Percentiles rank a stretch among this genome's conserved stretches.
These are phyloP conservation scores for Yamadazyma scolyti DNA, from an alignment of 805 yeast genomes.

Conservation along the genomic window DNA sequence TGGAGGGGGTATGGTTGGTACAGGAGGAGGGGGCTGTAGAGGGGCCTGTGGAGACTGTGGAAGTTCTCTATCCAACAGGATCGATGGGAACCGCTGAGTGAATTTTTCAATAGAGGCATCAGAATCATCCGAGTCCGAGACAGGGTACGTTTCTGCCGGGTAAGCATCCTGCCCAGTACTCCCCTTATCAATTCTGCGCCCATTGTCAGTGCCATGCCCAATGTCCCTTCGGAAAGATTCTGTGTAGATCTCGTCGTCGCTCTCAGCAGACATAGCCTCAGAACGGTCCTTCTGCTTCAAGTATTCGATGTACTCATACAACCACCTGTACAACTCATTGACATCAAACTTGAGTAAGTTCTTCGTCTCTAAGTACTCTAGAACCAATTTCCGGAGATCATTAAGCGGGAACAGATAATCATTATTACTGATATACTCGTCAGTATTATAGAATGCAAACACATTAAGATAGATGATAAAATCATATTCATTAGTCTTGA, in stretches of 20 bases:
- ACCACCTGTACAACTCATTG: conserved; percentile 33
- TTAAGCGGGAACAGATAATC: conserved; percentile 18
- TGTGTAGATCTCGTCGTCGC: too few species aligned
- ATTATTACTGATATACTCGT: conserved; percentile 19
- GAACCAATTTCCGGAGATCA: conserved; percentile 18
- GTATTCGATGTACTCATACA: conserved; percentile 35
- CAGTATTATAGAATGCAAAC: conserved; percentile 35
- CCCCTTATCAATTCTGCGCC: neutral
- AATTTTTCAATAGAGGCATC: too few species aligned
- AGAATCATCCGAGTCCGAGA: conserved; percentile 1
- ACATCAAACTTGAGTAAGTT: conserved; percentile 31
- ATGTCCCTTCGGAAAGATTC: too few species aligned
- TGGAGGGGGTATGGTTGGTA: conserved; percentile 13
- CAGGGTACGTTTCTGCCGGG: too few species aligned
- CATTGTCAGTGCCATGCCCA: neutral
- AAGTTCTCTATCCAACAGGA: too few species aligned
- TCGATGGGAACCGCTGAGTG: conserved; percentile 7
- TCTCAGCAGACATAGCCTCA: too few species aligned
- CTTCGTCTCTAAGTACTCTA: conserved; percentile 27
- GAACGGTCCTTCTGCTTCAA: conserved; percentile 29
- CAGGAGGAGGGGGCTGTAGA: conserved; percentile 9
- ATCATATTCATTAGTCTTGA: conserved; percentile 32
- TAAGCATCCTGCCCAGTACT: neutral
- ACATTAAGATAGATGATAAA: conserved; percentile 40
- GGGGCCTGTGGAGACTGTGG: neutral